phyloP scores from a whole-genome alignment of 805 yeast genomes.

The Kazachstania martiniae region DNA sequence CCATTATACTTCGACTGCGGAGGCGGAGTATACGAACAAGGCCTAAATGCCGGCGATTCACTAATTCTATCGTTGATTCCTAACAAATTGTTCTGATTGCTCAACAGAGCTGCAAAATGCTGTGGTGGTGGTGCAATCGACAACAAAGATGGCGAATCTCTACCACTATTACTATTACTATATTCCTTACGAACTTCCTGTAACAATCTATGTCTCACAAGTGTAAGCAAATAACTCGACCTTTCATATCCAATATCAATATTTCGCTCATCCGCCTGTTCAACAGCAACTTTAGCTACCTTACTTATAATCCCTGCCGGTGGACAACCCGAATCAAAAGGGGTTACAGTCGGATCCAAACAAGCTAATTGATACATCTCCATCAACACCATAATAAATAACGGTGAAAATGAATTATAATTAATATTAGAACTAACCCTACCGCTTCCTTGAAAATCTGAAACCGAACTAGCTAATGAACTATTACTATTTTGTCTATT shows the following conservation, averaged over 20 bases:
- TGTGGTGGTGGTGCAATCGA: slow-evolving; percentile 16
- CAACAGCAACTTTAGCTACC: slow-evolving; percentile 46
- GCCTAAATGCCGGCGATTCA: too few relatives aligned
- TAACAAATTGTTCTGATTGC: slow-evolving; percentile 1
- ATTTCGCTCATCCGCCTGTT: slow-evolving; percentile 24
- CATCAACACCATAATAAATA: slow-evolving; percentile 36
- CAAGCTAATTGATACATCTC: slow-evolving; percentile 39
- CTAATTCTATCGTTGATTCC: too few relatives aligned
- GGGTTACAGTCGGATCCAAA: slow-evolving; percentile 52
- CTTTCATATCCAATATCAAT: slow-evolving; percentile 31
- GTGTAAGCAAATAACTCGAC: slow-evolving; percentile 28
- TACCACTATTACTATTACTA: too few relatives aligned
- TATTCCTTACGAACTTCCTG: slow-evolving; percentile 24
- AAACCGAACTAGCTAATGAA: slow-evolving; percentile 22
- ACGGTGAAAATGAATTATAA: slow-evolving; percentile 17
- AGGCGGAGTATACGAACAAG: too few relatives aligned
- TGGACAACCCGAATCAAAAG: slow-evolving; percentile 54
- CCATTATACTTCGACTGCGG: too few relatives aligned
- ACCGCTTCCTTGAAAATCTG: slow-evolving; percentile 17
- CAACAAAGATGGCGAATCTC: too few relatives aligned
- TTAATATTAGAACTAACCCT: slow-evolving; percentile 1
- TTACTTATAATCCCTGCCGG: slow-evolving; percentile 56
- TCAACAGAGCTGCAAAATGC: neutral
- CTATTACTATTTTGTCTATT: slow-evolving; percentile 16
- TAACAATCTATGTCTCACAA: slow-evolving; percentile 31